phyloP scores from a whole-genome alignment of 192 early-diverging fungal species.

The Pilaira anomala region DNA sequence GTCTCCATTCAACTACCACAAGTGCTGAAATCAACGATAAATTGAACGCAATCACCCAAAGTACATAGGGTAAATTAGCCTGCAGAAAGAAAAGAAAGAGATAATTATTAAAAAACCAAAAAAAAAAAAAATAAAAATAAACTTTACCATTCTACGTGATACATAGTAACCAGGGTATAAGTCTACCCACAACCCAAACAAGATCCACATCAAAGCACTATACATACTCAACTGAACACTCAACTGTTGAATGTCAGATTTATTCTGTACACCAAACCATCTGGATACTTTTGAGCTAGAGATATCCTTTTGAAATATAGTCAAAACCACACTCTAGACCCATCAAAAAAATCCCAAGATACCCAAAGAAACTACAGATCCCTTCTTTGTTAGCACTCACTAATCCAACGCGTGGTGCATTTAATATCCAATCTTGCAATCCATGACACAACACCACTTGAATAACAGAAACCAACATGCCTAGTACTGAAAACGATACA shows the following conservation, averaged over 20 bases:
- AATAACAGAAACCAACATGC: constrained; percentile 41
- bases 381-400: constrained; percentile 91
- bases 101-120: neutral
- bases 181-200: constrained; percentile 41
- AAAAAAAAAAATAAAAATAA: neutral
- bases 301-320: constrained; percentile 38
- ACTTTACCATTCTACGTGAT: constrained; percentile 66
- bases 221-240: constrained; percentile 43
- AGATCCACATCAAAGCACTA: constrained; percentile 33
- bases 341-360: constrained; percentile 77
- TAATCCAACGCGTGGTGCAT: constrained; percentile 67
- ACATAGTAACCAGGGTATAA: constrained; percentile 54
- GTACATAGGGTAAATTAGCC: constrained; percentile 72
- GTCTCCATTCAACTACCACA: constrained; percentile 41
- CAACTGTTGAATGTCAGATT: constrained; percentile 15
- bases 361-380: constrained; percentile 80
- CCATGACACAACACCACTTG: constrained; percentile 55
- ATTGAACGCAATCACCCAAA: constrained; percentile 77
- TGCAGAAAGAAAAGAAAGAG: too few relatives aligned
- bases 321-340: constrained; percentile 71
- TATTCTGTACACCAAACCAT: neutral
- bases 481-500: constrained; percentile 56
- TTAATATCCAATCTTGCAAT: constrained; percentile 70
- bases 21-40: constrained; percentile 56
- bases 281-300: neutral